phyloP scores from a whole-genome alignment of 2,329 filamentous ascomycete genomes.

The Dactylellina cionopaga region DNA sequence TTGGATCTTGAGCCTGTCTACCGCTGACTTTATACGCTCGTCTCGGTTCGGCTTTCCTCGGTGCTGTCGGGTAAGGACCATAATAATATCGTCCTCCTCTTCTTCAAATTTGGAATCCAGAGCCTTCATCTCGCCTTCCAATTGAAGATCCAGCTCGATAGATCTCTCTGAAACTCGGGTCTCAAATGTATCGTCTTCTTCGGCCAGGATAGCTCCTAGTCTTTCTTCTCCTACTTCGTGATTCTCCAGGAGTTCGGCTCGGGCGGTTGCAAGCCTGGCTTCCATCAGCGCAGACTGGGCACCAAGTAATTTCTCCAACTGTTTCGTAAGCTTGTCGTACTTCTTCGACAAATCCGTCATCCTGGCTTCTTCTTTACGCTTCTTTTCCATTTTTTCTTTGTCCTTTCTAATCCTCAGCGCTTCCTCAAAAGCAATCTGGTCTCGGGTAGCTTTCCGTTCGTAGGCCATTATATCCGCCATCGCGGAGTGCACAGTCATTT shows the following conservation, averaged over 20 bases:
- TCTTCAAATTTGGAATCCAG: slow-evolving; percentile 43
- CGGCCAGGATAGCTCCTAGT: slow-evolving; percentile 22
- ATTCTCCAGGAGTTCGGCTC: slow-evolving; percentile 30
- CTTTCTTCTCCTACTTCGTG: slow-evolving; percentile 42
- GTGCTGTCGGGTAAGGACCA: slow-evolving; percentile 31
- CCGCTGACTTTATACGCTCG: slow-evolving; percentile 36
- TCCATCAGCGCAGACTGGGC: slow-evolving; percentile 38
- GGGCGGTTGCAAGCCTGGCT: slow-evolving; percentile 13
- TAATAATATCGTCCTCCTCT: slow-evolving; percentile 43
- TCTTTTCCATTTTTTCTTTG: slow-evolving; percentile 49
- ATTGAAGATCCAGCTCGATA: slow-evolving; percentile 30
- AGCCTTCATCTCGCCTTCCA: slow-evolving; percentile 35
- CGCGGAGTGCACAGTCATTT: slow-evolving; percentile 38
- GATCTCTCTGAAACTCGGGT: slow-evolving; percentile 40
- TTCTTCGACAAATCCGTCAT: slow-evolving; percentile 47
- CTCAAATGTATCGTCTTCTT: slow-evolving; percentile 41
- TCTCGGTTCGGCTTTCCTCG: slow-evolving; percentile 41
- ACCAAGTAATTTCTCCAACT: slow-evolving; percentile 30
- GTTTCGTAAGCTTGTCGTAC: slow-evolving; percentile 45
- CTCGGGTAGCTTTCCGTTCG: slow-evolving; percentile 20
- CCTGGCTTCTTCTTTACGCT: slow-evolving; percentile 44
- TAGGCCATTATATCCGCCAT: slow-evolving; percentile 40
- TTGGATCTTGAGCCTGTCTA: slow-evolving; percentile 31
- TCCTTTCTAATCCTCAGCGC: slow-evolving; percentile 17
- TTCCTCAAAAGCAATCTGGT: slow-evolving; percentile 38